Evolutionary conservation across 2,329 filamentous ascomycete genomes (phyloP), one percentile per base, ranked within the genome.

Genomic region (Colletotrichum liriopes): DNA sequence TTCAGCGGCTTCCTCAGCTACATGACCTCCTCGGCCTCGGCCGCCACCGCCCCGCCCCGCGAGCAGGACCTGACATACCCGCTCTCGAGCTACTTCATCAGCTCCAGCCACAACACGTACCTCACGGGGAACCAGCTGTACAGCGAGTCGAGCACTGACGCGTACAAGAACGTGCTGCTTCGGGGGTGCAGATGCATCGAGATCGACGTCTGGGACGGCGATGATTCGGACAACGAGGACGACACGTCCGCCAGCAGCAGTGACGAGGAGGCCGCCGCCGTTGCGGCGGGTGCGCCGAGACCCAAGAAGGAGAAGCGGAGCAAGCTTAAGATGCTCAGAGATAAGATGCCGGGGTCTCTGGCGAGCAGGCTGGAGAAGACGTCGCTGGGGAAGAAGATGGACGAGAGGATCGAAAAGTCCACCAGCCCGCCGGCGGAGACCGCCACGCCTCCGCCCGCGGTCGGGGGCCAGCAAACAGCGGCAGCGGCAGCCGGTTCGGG

Each of bases 101-200:
- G 93, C 74, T 97, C 94, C 77, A 98, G 95, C 68, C 95, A 98
- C 86, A 98, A 98, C 83, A 98, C 95, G 0, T 98, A 98, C 77
- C 89, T 98, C 29, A 90, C 95, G 1, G 95, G 95, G 32, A 93
- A 96, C 79, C 95, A 98, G 84, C 90, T 98, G 18, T 94, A 90
- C 72, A 96, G 94, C 76, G 91, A 93, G 73, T 96, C 94, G 64
- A 97, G 95, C 79, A 94, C 94, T 0, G 93, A 95, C 75, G 93
- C 94, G 2, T 98, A 98, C 85, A 94, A 94, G 75, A 92, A 92
- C 62, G 94, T 95, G 12, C 85, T 98, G 68, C 89, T 94, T 76
- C 91, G 94, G 63, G 95, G 94, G 2, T 97, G 95, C 77, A 92
- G 95, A 23, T 98, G 95, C 82, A 92, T 98, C 71, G 95, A 98